These are phyloP conservation scores for Penicillium verhagenii DNA, from an alignment of 495 filamentous ascomycete species.

Conservation along the genomic window DNA sequence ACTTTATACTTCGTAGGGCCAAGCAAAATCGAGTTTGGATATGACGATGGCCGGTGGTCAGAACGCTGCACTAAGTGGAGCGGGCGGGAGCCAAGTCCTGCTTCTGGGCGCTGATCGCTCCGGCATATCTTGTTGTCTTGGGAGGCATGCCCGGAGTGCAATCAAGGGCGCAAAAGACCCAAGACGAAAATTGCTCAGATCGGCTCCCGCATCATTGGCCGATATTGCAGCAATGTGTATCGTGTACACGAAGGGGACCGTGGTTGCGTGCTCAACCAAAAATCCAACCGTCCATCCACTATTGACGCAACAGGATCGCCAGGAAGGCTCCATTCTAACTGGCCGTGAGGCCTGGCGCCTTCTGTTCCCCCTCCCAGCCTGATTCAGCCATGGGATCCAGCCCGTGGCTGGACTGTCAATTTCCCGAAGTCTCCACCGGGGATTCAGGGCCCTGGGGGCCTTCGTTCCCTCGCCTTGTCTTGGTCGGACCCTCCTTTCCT, in stretches of 20 bases:
- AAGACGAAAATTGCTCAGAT: slow-evolving; percentile 6
- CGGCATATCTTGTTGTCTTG: slow-evolving; percentile 21
- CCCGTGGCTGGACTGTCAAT: slow-evolving; percentile 15
- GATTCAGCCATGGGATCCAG: background rate
- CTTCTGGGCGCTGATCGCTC: slow-evolving; percentile 23
- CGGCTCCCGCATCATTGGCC: slow-evolving; percentile 10
- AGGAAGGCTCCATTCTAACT: slow-evolving; percentile 1
- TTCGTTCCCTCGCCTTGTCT: slow-evolving; percentile 2
- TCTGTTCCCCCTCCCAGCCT: background rate
- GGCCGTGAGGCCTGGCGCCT: background rate
- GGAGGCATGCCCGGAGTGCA: slow-evolving; percentile 12
- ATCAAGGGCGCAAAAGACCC: slow-evolving; percentile 10
- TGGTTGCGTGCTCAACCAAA: slow-evolving; percentile 15
- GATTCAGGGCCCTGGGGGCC: slow-evolving; percentile 1
- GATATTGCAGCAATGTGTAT: background rate
- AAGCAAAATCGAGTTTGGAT: background rate
- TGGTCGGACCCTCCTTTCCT: slow-evolving; percentile 1
- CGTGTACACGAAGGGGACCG: slow-evolving; percentile 6
- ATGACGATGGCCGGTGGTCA: background rate
- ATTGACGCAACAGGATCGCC: slow-evolving; percentile 28
- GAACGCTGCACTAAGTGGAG: slow-evolving; percentile 18
- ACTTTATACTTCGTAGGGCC: no score
- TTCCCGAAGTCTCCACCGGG: slow-evolving; percentile 21
- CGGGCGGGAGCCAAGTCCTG: slow-evolving; percentile 21
- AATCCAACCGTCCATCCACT: slow-evolving; percentile 9